Evolutionary conservation across 2,329 filamentous ascomycete genomes (phyloP).

Genomic region (Monilinia aucupariae): DNA sequence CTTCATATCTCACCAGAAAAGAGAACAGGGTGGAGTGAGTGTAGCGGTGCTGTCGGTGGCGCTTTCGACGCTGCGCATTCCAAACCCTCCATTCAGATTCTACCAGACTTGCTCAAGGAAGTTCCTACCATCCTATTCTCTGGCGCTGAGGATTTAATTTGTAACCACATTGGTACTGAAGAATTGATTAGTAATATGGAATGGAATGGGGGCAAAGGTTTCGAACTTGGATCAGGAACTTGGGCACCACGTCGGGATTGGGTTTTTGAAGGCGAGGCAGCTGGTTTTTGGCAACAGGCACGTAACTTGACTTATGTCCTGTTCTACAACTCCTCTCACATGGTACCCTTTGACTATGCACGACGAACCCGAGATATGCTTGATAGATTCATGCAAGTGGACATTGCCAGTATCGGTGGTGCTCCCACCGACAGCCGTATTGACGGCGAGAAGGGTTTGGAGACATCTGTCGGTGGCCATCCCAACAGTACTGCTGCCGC

Average conservation of each 20-base stretch:
- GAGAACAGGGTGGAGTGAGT: conserved; percentile 86
- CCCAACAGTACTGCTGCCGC: conserved; percentile 62
- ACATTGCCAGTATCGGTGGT: conserved; percentile 83
- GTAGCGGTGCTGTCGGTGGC: conserved; percentile 68
- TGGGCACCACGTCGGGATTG: conserved; percentile 91
- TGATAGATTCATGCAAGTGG: conserved; percentile 89
- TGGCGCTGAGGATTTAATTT: conserved; percentile 89
- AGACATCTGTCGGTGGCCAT: conserved; percentile 62
- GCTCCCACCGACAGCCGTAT: conserved; percentile 60
- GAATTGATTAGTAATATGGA: conserved; percentile 81
- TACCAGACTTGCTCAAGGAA: conserved; percentile 73
- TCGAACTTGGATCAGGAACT: conserved; percentile 79
- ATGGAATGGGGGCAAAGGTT: conserved; percentile 89
- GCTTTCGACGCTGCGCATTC: conserved; percentile 69
- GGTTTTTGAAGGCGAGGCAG: conserved; percentile 83
- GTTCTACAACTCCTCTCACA: conserved; percentile 94
- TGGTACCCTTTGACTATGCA: conserved; percentile 94
- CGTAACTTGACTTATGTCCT: conserved; percentile 93
- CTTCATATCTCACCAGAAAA: conserved; percentile 80
- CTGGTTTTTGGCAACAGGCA: conserved; percentile 90
- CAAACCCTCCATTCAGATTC: conserved; percentile 63
- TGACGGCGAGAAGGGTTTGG: conserved; percentile 62
- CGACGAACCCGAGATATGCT: conserved; percentile 90
- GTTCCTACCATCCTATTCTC: conserved; percentile 84
- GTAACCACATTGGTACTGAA: conserved; percentile 94